These are phyloP conservation scores for Calonectria pseudoreteaudii DNA, from an alignment of 2,329 filamentous ascomycete genomes.

Conservation along the genomic window DNA sequence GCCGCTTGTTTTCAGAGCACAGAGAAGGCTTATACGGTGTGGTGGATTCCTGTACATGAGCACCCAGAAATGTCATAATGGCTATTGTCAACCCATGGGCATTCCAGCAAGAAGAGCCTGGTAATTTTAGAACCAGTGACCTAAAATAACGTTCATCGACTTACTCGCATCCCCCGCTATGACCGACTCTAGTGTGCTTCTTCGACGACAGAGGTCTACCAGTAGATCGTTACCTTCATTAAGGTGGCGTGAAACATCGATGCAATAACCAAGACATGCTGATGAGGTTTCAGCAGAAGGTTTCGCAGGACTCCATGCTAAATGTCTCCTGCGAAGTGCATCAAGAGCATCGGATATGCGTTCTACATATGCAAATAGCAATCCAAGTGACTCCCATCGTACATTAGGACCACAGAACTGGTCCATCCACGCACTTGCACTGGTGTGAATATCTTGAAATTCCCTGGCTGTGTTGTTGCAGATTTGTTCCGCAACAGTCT, in stretches of 20 bases:
- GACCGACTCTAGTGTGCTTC: constrained; percentile 5
- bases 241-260: constrained; percentile 10
- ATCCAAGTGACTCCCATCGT: constrained; percentile 53
- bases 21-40: constrained; percentile 19
- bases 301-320: background rate
- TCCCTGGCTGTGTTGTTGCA: constrained; percentile 49
- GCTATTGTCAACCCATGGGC: constrained; percentile 17
- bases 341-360: constrained; percentile 11
- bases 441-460: constrained; percentile 47
- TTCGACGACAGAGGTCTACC: constrained; percentile 20
- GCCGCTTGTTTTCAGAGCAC: constrained; percentile 28
- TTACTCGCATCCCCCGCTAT: constrained; percentile 27
- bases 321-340: background rate
- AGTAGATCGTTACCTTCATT: constrained; percentile 24
- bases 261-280: constrained; percentile 14
- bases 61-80: constrained; percentile 23
- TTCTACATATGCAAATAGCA: constrained; percentile 43
- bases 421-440: constrained; percentile 46
- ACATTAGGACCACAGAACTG: constrained; percentile 50
- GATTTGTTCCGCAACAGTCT: constrained; percentile 33
- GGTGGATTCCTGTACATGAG: background rate
- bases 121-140: background rate
- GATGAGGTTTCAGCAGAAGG: background rate
- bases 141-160: background rate
- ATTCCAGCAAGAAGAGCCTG: constrained; percentile 20